A percentile compares a stretch with the other conserved stretches of the same genome.
phyloP scores from a whole-genome alignment of 2,329 filamentous ascomycete species.

The Ciborinia camelliae region DNA sequence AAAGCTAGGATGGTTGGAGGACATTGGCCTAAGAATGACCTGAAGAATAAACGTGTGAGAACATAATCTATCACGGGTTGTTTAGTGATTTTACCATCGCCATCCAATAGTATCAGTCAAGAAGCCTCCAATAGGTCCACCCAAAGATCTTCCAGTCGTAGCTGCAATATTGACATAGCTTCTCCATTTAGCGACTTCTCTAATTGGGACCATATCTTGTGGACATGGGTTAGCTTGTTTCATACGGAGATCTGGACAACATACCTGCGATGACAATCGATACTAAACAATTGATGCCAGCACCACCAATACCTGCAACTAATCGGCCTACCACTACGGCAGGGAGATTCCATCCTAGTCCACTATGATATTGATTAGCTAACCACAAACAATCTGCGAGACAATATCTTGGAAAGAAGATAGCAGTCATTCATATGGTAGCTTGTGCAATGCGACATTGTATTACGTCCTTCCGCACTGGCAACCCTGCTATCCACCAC shows the following conservation, averaged over 20 bases:
- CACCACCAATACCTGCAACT: slow-evolving; percentile 50
- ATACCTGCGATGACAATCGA: slow-evolving; percentile 51
- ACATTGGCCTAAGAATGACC: slow-evolving; percentile 55
- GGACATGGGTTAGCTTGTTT: neutral
- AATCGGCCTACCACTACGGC: slow-evolving; percentile 50
- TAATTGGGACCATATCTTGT: slow-evolving; percentile 49
- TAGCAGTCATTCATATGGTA: too few relatives aligned
- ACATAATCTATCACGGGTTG: neutral
- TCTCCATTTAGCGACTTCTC: slow-evolving; percentile 52
- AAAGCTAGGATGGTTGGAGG: slow-evolving; percentile 53
- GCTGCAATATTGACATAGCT: slow-evolving; percentile 52
- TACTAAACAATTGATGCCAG: slow-evolving; percentile 49
- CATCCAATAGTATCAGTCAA: slow-evolving; percentile 62
- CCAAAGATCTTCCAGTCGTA: slow-evolving; percentile 50
- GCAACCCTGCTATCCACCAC: neutral
- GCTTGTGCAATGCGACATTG: too few relatives aligned
- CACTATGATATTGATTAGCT: slow-evolving; percentile 34
- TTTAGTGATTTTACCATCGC: slow-evolving; percentile 50
- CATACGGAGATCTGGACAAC: too few relatives aligned
- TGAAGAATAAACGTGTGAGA: neutral
- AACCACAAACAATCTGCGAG: accelerated
- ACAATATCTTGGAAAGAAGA: neutral
- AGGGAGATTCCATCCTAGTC: slow-evolving; percentile 45
- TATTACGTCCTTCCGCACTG: neutral
- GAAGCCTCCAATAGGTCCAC: slow-evolving; percentile 54